A percentile compares a stretch with the other conserved stretches of the same genome.
Evolutionary conservation across 2,329 filamentous ascomycete species (phyloP).

Genomic region (Aspergillaceae sp.): DNA sequence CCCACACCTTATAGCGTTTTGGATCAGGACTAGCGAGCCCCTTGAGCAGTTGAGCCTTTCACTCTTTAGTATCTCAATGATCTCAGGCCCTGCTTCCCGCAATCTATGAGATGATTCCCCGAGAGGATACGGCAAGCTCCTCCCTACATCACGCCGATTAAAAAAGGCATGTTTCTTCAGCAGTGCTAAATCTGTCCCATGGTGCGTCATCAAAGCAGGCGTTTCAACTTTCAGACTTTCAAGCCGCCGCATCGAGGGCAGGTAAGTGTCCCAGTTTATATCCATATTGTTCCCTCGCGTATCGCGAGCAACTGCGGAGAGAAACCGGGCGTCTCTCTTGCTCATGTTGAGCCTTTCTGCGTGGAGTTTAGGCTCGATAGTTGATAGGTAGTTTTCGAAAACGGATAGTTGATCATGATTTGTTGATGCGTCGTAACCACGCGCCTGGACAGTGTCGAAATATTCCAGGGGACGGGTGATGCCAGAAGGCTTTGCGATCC

Average conservation of each 20-base stretch:
- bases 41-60: constrained; percentile 21
- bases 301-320: constrained; percentile 22
- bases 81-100: background rate
- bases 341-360: constrained; percentile 29
- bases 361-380: constrained; percentile 6
- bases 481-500: constrained; percentile 32
- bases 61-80: constrained; percentile 4
- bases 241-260: constrained; percentile 14
- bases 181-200: constrained; percentile 39
- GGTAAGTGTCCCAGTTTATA: constrained; percentile 11
- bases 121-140: background rate
- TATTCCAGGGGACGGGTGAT: constrained; percentile 16
- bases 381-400: constrained; percentile 9
- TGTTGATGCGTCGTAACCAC: constrained; percentile 5
- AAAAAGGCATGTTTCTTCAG: constrained; percentile 14
- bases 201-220: constrained; percentile 38
- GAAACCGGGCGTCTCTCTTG: constrained; percentile 19
- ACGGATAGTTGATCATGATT: constrained; percentile 13
- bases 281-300: constrained; percentile 5
- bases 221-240: constrained; percentile 35
- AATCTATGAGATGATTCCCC: background rate
- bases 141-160: background rate
- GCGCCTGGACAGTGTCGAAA: constrained; percentile 6
- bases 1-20: constrained; percentile 21
- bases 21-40: constrained; percentile 15